phyloP scores from a whole-genome alignment of 2,329 filamentous ascomycete species.

The Exophiala alcalophila region DNA sequence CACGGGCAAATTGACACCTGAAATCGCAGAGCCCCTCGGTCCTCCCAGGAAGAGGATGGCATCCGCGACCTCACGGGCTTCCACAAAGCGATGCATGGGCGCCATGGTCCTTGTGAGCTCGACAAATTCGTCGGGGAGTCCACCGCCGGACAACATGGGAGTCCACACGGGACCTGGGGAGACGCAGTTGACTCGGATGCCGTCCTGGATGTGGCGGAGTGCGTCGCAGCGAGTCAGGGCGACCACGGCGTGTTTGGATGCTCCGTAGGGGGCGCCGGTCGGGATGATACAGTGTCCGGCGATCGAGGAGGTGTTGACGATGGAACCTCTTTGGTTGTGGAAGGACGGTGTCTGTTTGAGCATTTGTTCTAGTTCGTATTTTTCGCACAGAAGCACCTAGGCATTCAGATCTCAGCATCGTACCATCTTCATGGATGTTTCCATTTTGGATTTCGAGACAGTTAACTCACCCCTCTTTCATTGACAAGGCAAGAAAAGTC shows the following conservation, averaged over 20 bases:
- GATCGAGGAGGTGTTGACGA: slow-evolving; percentile 56
- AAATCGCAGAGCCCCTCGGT: neutral
- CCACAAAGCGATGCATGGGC: slow-evolving; percentile 52
- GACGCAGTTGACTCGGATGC: slow-evolving; percentile 40
- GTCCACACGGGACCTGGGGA: slow-evolving; percentile 48
- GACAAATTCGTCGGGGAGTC: slow-evolving; percentile 40
- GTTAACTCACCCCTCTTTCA: slow-evolving; percentile 36
- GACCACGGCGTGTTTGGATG: slow-evolving; percentile 44
- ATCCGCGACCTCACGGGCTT: slow-evolving; percentile 50
- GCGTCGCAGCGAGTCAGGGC: slow-evolving; percentile 44
- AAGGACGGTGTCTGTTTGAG: slow-evolving; percentile 44
- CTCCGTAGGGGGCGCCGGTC: slow-evolving; percentile 43
- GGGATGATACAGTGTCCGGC: slow-evolving; percentile 49
- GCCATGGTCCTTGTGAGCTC: slow-evolving; percentile 46
- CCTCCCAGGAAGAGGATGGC: slow-evolving; percentile 47
- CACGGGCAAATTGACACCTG: slow-evolving; percentile 2
- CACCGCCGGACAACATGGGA: slow-evolving; percentile 44
- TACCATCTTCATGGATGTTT: too few relatives aligned
- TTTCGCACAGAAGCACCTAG: slow-evolving; percentile 47
- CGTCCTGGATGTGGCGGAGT: slow-evolving; percentile 32
- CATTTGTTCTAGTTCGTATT: slow-evolving; percentile 45
- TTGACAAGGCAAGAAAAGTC: slow-evolving; percentile 56
- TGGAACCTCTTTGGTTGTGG: slow-evolving; percentile 44
- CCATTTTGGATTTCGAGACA: too few relatives aligned
- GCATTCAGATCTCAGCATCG: neutral